phyloP scores from a whole-genome alignment of 2,329 filamentous ascomycete genomes.

The Lasiodiplodia gonubiensis region DNA sequence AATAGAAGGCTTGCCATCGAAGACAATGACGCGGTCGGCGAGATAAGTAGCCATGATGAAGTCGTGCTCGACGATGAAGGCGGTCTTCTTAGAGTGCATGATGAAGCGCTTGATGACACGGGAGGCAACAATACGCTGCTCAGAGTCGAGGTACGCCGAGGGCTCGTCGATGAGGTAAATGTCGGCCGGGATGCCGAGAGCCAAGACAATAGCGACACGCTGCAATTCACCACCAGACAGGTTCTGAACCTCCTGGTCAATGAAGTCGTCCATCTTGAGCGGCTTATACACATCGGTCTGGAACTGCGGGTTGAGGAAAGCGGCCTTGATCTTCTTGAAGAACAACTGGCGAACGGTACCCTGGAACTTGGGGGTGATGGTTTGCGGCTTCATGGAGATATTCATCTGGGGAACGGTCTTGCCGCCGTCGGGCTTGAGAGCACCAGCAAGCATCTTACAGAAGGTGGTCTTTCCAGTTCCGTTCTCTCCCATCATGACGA shows the following conservation, averaged over 20 bases:
- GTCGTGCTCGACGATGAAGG: slow-evolving; percentile 99
- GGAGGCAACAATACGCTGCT: slow-evolving; percentile 97
- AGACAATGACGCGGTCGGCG: slow-evolving; percentile 96
- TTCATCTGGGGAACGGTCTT: slow-evolving; percentile 87
- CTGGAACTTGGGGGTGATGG: slow-evolving; percentile 97
- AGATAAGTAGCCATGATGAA: slow-evolving; percentile 93
- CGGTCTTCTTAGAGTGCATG: slow-evolving; percentile 99
- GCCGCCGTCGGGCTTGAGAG: slow-evolving; percentile 84
- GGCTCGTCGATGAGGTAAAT: slow-evolving; percentile 99
- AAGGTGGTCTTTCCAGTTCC: slow-evolving; percentile 99
- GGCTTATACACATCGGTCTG: slow-evolving; percentile 99
- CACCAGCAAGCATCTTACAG: slow-evolving; percentile 93
- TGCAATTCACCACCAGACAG: slow-evolving; percentile 99
- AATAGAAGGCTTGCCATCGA: slow-evolving; percentile 90
- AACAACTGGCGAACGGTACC: slow-evolving; percentile 97
- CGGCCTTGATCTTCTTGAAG: slow-evolving; percentile 99
- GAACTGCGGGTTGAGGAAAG: slow-evolving; percentile 96
- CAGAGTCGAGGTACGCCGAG: slow-evolving; percentile 91
- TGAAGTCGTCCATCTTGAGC: slow-evolving; percentile 98
- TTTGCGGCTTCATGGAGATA: slow-evolving; percentile 99
- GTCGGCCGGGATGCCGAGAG: slow-evolving; percentile 93
- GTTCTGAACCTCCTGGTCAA: slow-evolving; percentile 99
- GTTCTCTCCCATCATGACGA: slow-evolving; percentile 99
- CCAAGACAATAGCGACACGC: slow-evolving; percentile 95
- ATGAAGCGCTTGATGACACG: slow-evolving; percentile 99